Percentiles rank a stretch among this genome's conserved stretches.
Evolutionary conservation across 2,329 filamentous ascomycete genomes (phyloP).

Genomic region (Neoarthrinium moseri): DNA sequence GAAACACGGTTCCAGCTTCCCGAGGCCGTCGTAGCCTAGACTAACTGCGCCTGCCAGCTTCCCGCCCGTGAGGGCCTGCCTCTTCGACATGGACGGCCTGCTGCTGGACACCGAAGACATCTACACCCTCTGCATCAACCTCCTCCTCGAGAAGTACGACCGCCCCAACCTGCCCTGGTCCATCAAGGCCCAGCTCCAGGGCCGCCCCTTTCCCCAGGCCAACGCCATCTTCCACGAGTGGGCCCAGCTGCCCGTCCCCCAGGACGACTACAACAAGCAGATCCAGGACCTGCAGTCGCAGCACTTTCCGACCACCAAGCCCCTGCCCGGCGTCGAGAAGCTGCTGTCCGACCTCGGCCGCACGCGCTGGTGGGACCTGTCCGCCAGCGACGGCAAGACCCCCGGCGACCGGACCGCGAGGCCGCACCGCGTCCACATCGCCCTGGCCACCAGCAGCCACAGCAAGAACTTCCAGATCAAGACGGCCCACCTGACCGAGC

Average conservation of each 20-base stretch:
- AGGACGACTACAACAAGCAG: slow-evolving; percentile 63
- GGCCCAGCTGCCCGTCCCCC: slow-evolving; percentile 78
- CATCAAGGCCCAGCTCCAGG: slow-evolving; percentile 83
- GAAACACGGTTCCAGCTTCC: not conserved
- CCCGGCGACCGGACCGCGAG: slow-evolving; percentile 28
- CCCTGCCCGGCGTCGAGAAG: slow-evolving; percentile 73
- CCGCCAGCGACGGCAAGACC: slow-evolving; percentile 15
- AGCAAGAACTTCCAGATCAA: slow-evolving; percentile 74
- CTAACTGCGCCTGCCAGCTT: slow-evolving; percentile 48
- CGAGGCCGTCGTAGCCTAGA: not conserved
- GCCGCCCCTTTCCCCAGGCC: slow-evolving; percentile 53
- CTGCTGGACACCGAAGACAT: slow-evolving; percentile 90
- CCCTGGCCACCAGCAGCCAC: slow-evolving; percentile 81
- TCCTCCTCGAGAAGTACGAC: slow-evolving; percentile 73
- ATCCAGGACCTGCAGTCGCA: slow-evolving; percentile 64
- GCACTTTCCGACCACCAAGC: slow-evolving; percentile 71
- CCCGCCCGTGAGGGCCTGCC: slow-evolving; percentile 80
- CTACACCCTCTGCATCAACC: slow-evolving; percentile 83
- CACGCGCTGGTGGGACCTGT: slow-evolving; percentile 48
- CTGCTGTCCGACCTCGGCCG: slow-evolving; percentile 62
- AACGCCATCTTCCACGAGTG: slow-evolving; percentile 66
- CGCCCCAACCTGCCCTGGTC: slow-evolving; percentile 82
- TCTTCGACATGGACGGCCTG: slow-evolving; percentile 99
- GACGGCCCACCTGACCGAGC: slow-evolving; percentile 57
- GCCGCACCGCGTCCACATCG: slow-evolving; percentile 65